Evolutionary conservation across 257 asterid genomes (phyloP).

Genomic region (Lithospermum erythrorhizon): DNA sequence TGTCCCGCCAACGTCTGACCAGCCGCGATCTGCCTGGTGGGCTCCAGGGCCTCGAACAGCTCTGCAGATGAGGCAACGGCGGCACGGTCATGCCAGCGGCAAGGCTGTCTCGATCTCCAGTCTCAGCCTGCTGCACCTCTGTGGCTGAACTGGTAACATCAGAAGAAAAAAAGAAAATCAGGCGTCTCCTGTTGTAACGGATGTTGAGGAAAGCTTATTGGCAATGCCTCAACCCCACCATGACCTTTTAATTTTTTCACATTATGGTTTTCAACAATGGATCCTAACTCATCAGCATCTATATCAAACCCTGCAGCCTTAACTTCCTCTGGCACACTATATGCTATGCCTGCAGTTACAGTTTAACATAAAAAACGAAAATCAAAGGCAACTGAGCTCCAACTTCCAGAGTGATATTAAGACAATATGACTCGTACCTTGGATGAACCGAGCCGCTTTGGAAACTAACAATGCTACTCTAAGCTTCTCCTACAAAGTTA

Average conservation of each 20-base stretch:
- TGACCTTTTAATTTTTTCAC: constrained; percentile 56
- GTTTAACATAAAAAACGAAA: constrained; percentile 9
- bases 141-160: no score
- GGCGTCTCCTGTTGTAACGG: constrained; percentile 40
- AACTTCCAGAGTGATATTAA: constrained; percentile 1
- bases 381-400: not conserved
- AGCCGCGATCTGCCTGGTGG: no score
- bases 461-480: constrained; percentile 81
- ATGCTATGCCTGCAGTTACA: constrained; percentile 49
- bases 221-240: constrained; percentile 57
- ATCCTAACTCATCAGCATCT: constrained; percentile 68
- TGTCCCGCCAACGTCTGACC: no score
- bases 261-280: constrained; percentile 68
- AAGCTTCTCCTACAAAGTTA: constrained; percentile 65
- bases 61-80: no score
- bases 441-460: constrained; percentile 77
- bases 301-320: constrained; percentile 58
- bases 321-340: constrained; percentile 57
- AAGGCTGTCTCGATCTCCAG: no score
- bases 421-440: constrained; percentile 33
- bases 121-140: no score
- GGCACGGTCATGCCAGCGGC: no score
- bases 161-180: no score
- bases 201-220: constrained; percentile 48
- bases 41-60: no score